Evolutionary conservation across 768 basidiomycete species (phyloP).

Genomic region (Chlorophyllum brunneum): DNA sequence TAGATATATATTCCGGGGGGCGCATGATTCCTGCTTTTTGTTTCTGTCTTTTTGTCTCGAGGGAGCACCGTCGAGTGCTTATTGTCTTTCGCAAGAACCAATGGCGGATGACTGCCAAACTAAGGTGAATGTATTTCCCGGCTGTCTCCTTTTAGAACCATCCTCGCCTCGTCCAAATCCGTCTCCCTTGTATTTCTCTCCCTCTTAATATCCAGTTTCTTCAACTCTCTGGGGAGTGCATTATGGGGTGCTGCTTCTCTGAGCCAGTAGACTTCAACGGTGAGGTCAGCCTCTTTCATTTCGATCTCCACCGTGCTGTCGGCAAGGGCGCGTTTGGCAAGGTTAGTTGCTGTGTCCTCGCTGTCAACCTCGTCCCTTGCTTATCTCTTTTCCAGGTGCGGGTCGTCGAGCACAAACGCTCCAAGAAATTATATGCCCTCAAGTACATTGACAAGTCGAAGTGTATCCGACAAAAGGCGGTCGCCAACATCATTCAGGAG

Average conservation of each 20-base stretch:
- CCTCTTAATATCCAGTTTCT: constrained; percentile 29
- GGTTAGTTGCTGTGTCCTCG: constrained; percentile 41
- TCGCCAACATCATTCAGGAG: constrained; percentile 93
- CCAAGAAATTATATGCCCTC: constrained; percentile 89
- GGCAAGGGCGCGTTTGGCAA: constrained; percentile 99
- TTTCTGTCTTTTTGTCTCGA: constrained; percentile 18
- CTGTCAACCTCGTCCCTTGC: not conserved
- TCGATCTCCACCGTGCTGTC: constrained; percentile 91
- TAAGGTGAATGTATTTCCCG: constrained; percentile 19
- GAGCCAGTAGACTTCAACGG: constrained; percentile 83
- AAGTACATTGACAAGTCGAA: constrained; percentile 98
- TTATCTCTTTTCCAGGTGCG: constrained; percentile 60
- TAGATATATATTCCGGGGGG: not conserved
- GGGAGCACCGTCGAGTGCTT: constrained; percentile 5
- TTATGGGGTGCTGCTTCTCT: constrained; percentile 64
- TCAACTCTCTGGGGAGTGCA: constrained; percentile 31
- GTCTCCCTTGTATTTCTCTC: constrained; percentile 34
- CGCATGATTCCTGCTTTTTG: constrained; percentile 7
- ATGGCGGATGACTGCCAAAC: constrained; percentile 19
- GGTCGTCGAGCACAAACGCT: constrained; percentile 93
- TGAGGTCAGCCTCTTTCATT: constrained; percentile 91
- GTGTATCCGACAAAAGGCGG: constrained; percentile 86
- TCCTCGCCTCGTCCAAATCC: constrained; percentile 22
- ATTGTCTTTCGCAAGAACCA: constrained; percentile 16
- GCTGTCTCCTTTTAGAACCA: constrained; percentile 20